These are phyloP conservation scores for Tolypocladium nubicola DNA, from an alignment of 2,329 filamentous ascomycete genomes.

Conservation along the genomic window DNA sequence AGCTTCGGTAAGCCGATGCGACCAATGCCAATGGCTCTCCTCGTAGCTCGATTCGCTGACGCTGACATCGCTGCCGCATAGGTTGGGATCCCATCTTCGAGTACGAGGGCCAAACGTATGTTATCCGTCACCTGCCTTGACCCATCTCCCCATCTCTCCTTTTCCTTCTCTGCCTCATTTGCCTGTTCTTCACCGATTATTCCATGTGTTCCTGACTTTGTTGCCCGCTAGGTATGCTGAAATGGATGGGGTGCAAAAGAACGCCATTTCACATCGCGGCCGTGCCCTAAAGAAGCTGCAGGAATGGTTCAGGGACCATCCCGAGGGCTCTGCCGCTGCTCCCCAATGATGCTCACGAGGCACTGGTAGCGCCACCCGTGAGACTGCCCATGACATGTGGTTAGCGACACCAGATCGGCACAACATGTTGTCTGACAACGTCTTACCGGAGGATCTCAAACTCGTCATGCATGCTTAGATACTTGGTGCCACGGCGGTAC, in stretches of 20 bases:
- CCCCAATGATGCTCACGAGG: constrained; percentile 2
- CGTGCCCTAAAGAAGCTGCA: constrained; percentile 82
- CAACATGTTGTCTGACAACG: not conserved
- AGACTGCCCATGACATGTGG: not conserved
- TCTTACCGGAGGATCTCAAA: constrained; percentile 71
- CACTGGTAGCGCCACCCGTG: not conserved
- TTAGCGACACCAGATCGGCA: not conserved
- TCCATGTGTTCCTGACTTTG: not conserved
- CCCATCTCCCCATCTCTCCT: not conserved
- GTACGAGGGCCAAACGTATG: constrained; percentile 73
- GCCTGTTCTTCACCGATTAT: no score
- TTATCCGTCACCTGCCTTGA: constrained; percentile 3
- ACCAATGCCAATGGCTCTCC: not conserved
- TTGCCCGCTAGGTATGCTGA: constrained; percentile 59
- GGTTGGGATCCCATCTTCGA: constrained; percentile 98
- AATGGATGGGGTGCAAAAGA: constrained; percentile 84
- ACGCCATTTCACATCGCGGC: constrained; percentile 82
- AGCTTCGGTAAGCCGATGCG: constrained; percentile 59
- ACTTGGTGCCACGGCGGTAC: constrained; percentile 61
- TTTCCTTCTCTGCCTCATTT: not conserved
- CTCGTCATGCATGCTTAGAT: constrained; percentile 59
- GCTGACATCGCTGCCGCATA: constrained; percentile 21
- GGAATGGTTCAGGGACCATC: constrained; percentile 54
- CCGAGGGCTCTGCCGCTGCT: constrained; percentile 6
- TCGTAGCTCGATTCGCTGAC: not conserved